phyloP scores from a whole-genome alignment of 1,284 basidiomycete genomes.

The Peniophora sp. region DNA sequence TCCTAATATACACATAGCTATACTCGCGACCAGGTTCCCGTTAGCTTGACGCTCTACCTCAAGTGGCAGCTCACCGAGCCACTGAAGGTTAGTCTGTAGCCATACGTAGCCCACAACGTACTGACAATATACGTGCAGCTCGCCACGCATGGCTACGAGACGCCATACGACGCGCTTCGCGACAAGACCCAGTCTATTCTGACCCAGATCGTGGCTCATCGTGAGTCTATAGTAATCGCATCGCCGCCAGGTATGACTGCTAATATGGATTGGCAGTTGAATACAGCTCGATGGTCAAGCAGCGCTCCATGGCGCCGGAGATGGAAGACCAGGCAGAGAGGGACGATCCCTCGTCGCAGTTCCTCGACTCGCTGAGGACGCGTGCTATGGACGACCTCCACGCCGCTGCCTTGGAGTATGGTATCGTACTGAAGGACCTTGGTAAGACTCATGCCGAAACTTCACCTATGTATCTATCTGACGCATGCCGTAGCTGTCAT shows the following conservation, averaged over 20 bases:
- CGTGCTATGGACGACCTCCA: constrained; percentile 81
- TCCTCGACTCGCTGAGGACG: constrained; percentile 70
- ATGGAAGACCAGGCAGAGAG: constrained; percentile 46
- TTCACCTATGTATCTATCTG: not conserved
- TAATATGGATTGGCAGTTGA: constrained; percentile 25
- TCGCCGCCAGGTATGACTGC: not conserved
- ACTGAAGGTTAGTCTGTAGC: constrained; percentile 37
- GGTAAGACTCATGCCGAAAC: constrained; percentile 28
- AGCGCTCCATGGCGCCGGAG: constrained; percentile 68
- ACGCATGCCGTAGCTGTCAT: constrained; percentile 53
- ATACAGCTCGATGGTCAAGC: constrained; percentile 65
- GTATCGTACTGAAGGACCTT: constrained; percentile 71
- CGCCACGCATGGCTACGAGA: constrained; percentile 72
- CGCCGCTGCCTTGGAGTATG: constrained; percentile 69
- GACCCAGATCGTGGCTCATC: constrained; percentile 74
- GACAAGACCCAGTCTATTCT: constrained; percentile 80
- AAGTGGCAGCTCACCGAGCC: constrained; percentile 76
- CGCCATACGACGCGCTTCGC: constrained; percentile 71
- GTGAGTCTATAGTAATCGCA: constrained; percentile 26
- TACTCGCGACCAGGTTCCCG: constrained; percentile 77
- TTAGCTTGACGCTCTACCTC: constrained; percentile 72
- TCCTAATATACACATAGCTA: constrained; percentile 34
- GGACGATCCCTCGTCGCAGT: constrained; percentile 60
- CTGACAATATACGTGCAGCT: constrained; percentile 25
- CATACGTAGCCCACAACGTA: not conserved